A percentile compares a stretch with the other conserved stretches of the same genome.
Conservation (phyloP, 805 yeast genomes). For the Candida insectalens region DNA sequence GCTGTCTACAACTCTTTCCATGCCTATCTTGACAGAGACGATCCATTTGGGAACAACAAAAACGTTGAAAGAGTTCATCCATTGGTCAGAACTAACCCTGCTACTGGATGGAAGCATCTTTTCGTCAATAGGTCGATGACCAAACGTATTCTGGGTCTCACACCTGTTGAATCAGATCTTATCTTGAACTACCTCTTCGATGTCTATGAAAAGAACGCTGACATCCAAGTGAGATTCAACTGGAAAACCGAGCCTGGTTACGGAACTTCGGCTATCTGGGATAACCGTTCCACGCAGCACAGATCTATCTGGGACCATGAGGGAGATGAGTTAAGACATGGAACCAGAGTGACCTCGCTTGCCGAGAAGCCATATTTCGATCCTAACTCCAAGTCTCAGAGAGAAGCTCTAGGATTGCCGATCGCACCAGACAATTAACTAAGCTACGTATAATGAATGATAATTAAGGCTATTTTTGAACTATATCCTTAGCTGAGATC, state of each 20-base stretch:
- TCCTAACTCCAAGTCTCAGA: conserved; percentile 38
- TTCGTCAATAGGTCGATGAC: conserved; percentile 45
- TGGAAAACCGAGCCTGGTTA: conserved; percentile 23
- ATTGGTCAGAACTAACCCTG: conserved; percentile 54
- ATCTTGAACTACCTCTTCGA: conserved; percentile 32
- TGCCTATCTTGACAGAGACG: conserved; percentile 27
- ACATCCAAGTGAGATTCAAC: conserved; percentile 44
- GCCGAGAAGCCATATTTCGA: conserved; percentile 43
- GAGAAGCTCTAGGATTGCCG: conserved; percentile 37
- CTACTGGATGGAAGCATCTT: conserved; percentile 52
- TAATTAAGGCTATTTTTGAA: no score
- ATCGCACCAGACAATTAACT: background rate
- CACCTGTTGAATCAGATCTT: conserved; percentile 36
- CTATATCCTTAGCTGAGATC: background rate
- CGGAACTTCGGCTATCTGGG: conserved; percentile 30
- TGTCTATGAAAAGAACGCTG: conserved; percentile 41
- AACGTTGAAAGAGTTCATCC: conserved; percentile 51
- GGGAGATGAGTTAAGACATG: conserved; percentile 36
- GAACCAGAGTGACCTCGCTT: conserved; percentile 42
- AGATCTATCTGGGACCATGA: conserved; percentile 35
- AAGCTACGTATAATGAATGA: background rate
- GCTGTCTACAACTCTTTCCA: conserved; percentile 35
- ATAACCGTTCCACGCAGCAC: conserved; percentile 26
- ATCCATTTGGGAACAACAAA: conserved; percentile 37
- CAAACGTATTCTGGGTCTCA: conserved; percentile 40